Percentiles rank a stretch among this genome's conserved stretches.
These are phyloP conservation scores for Diphasiastrum complanatum DNA, from an alignment of 83 land plant genomes.

Conservation along the genomic window DNA sequence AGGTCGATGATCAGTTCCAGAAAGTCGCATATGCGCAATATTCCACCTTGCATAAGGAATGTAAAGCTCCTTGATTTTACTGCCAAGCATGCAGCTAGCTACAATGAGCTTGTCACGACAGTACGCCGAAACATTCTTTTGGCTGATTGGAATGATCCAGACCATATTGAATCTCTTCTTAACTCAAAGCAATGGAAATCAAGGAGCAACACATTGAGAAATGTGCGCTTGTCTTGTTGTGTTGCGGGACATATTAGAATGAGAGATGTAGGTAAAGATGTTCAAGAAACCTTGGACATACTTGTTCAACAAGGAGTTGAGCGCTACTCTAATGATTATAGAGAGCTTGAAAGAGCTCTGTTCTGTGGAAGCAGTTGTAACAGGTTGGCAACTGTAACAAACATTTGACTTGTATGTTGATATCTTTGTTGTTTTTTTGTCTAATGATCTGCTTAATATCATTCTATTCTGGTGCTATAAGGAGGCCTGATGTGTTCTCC, in stretches of 20 bases:
- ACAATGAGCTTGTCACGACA: constrained; percentile 5
- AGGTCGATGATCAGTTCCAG: constrained; percentile 14
- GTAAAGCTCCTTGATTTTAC: constrained; percentile 7
- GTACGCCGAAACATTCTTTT: constrained; percentile 2
- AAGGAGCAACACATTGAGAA: constrained; percentile 2
- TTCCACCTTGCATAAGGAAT: constrained; percentile 8
- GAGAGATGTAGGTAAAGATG: not conserved
- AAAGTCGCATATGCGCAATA: not conserved
- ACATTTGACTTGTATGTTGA: not conserved
- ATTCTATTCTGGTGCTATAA: no score
- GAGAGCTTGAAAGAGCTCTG: not conserved
- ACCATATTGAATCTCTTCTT: constrained; percentile 8
- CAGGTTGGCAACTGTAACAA: no score
- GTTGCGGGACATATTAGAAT: constrained; percentile 12
- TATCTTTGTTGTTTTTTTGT: no score
- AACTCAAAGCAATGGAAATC: constrained; percentile 10
- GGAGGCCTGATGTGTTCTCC: no score
- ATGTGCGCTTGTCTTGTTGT: no score
- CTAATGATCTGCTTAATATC: no score
- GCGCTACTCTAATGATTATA: not conserved
- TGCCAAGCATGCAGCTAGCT: constrained; percentile 10
- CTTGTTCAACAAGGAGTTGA: constrained; percentile 6
- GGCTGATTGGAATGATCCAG: constrained; percentile 19
- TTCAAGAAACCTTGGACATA: constrained; percentile 13
- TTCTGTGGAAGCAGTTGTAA: not conserved